Evolutionary conservation across 495 filamentous ascomycete genomes (phyloP), one percentile per base, ranked within the genome.

Genomic region (Xanthoparmelia taractica): DNA sequence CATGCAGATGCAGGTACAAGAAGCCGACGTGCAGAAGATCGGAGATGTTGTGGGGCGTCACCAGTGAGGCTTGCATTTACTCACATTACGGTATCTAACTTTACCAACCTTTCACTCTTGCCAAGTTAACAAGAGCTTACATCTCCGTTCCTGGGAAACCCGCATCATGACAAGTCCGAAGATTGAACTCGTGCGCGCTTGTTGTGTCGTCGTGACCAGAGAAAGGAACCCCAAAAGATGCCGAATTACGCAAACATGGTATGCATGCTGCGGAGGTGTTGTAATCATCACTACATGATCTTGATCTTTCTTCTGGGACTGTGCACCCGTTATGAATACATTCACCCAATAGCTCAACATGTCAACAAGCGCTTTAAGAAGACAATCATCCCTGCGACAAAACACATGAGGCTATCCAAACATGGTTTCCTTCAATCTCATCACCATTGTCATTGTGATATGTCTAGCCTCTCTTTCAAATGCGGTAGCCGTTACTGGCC

Each of bases 401-500:
- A 13, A 45, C 18, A 45, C 4, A 5, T 23, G 41, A 45, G 2
- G 3, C 2, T 23, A 45, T 48, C 5, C 23, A 12, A 34, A 15
- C 6, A 67, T 57, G 57, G 10, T 36, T 5, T n/a, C 55, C n/a
- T 33, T 29, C 37, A n/a, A 52, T 52, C 17, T 41, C 13, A 25
- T 65, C 37, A 33, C 25, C 38, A 15, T 58, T 43, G 54, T 65
- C 36, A 15, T 65, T 31, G 45, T 13, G 2, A 40, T 38, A 37
- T 48, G 17, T 20, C n/a, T 59, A 57, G 56, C 56, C 29, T 18
- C 45, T 17, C 12, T 68, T 27, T 40, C 43, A 25, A 61, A 58
- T 29, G 64, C 65, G 8, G 59, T 65, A 38, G 66, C 64, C 34
- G 68, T 72, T 40, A 70, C 58, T 45, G 69, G 72, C 48, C n/a